Conservation (phyloP, 2,329 filamentous ascomycete genomes). For the Pseudogymnoascus sp. region DNA sequence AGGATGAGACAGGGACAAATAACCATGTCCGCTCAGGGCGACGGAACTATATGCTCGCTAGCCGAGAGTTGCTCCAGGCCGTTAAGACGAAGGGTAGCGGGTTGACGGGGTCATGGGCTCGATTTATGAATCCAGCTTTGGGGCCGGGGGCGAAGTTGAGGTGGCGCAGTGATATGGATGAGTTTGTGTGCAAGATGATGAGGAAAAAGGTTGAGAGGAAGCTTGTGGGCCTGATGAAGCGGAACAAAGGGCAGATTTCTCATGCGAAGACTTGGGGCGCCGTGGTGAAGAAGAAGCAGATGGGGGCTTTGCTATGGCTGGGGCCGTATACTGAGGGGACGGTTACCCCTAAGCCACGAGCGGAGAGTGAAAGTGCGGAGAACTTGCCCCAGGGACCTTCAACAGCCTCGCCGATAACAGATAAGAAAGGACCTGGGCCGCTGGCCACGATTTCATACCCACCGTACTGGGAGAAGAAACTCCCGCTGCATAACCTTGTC, state of each 20-base stretch:
- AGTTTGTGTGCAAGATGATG: conserved; percentile 43
- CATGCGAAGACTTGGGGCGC: conserved; percentile 41
- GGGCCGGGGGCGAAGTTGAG: conserved; percentile 19
- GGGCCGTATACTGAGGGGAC: conserved; percentile 11
- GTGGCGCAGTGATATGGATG: conserved; percentile 50
- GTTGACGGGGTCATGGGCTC: conserved; percentile 6
- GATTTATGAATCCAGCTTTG: neutral
- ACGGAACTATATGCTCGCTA: neutral
- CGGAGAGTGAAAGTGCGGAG: conserved; percentile 17
- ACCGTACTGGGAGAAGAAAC: conserved; percentile 28
- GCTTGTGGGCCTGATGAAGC: conserved; percentile 34
- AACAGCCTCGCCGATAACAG: neutral
- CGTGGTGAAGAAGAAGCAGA: conserved; percentile 30
- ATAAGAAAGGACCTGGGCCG: conserved; percentile 25
- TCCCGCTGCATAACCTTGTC: conserved; percentile 46
- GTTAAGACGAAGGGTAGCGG: neutral
- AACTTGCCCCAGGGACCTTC: neutral
- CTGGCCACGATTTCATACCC: conserved; percentile 36
- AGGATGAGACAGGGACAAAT: neutral
- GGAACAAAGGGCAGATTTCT: conserved; percentile 22
- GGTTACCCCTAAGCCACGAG: neutral
- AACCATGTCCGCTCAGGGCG: neutral
- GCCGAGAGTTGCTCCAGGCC: neutral
- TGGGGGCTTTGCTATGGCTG: conserved; percentile 23
- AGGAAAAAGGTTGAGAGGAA: conserved; percentile 39